Evolutionary conservation across 441 rosid genomes (phyloP).

Genomic region (Mallotus japonicus): DNA sequence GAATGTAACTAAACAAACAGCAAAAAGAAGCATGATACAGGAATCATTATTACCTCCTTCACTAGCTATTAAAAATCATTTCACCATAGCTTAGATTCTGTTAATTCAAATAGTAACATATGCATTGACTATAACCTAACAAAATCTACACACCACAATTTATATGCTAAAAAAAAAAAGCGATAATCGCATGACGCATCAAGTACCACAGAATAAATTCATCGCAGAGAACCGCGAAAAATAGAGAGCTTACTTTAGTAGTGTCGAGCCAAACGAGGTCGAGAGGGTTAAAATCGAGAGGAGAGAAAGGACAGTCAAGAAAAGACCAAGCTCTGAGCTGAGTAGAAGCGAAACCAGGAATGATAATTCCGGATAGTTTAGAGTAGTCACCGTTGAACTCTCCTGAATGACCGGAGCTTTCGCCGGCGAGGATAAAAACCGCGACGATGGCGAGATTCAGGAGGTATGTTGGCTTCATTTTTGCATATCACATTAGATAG

Average conservation of each 20-base stretch:
- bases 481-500: slow-evolving; percentile 15
- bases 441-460: slow-evolving; percentile 9
- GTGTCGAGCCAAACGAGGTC: slow-evolving; percentile 98
- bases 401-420: slow-evolving; percentile 28
- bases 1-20: slow-evolving; percentile 27
- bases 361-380: slow-evolving; percentile 88
- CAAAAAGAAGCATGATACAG: slow-evolving; percentile 63
- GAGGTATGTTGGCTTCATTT: not conserved
- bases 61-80: too few relatives aligned
- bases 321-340: slow-evolving; percentile 98
- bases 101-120: too few relatives aligned
- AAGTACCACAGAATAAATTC: not conserved
- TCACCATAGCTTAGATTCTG: too few relatives aligned
- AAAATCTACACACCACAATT: too few relatives aligned
- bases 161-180: too few relatives aligned
- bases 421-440: slow-evolving; percentile 27
- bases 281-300: slow-evolving; percentile 98
- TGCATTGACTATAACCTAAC: too few relatives aligned
- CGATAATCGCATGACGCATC: not conserved
- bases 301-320: slow-evolving; percentile 94
- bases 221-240: not conserved
- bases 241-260: slow-evolving; percentile 57
- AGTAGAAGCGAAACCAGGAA: slow-evolving; percentile 96
- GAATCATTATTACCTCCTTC: not conserved
- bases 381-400: slow-evolving; percentile 61